Conservation (phyloP, 148 eudicot genomes). For the Agrostemma githago region DNA sequence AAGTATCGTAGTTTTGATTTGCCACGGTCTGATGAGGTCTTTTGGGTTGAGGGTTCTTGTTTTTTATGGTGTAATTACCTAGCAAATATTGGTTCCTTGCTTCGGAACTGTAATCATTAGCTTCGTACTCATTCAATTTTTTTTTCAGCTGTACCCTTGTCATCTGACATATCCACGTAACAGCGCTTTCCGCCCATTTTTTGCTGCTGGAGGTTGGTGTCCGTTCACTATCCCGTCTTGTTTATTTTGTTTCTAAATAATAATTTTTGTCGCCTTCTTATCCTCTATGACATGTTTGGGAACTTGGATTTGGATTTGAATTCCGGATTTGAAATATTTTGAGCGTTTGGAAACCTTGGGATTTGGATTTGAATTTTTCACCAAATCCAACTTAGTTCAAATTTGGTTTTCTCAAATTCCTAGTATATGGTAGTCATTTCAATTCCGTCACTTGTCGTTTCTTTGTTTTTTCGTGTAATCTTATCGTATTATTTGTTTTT, state of each 20-base stretch:
- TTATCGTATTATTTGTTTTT: no score
- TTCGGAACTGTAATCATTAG: neutral
- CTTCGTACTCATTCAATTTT: constrained; percentile 7
- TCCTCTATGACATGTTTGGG: no score
- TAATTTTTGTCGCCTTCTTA: neutral
- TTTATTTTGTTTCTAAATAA: neutral
- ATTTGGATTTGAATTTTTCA: no score
- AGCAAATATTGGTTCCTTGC: neutral
- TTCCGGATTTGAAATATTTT: no score
- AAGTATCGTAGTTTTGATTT: neutral
- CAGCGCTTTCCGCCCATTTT: constrained; percentile 38
- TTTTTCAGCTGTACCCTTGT: constrained; percentile 51
- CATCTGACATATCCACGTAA: constrained; percentile 30
- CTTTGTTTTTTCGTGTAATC: no score
- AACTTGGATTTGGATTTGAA: no score
- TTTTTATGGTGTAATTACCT: constrained; percentile 4
- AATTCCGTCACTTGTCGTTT: no score
- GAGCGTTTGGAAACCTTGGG: no score
- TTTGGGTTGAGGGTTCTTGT: neutral
- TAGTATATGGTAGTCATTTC: no score
- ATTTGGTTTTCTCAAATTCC: no score
- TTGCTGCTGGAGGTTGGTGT: constrained; percentile 67
- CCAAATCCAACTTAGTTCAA: no score
- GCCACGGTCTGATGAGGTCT: neutral
- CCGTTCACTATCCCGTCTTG: constrained; percentile 12